Evolutionary conservation across 495 filamentous ascomycete species (phyloP), one percentile per base, ranked within the genome.

Genomic region (Lineolata rhizophorae): DNA sequence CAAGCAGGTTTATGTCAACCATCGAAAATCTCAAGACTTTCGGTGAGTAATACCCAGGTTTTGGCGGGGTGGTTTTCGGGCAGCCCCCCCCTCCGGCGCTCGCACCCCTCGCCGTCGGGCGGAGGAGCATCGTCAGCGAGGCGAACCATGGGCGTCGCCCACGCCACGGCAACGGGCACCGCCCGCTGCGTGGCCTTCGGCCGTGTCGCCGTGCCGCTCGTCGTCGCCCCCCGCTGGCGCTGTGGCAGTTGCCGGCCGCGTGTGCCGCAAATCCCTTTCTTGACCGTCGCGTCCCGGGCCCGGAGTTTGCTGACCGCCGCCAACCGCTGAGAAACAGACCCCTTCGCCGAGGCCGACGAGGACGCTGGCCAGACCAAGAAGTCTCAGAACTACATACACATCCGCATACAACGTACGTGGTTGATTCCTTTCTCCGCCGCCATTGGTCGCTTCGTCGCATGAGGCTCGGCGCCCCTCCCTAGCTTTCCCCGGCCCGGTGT

Each of bases 1-100:
- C n/a, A n/a, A n/a, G n/a, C n/a, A n/a, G n/a, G 77, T 92, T 90
- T 91, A 94, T 92, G 84, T 91, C 83, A n/a, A n/a, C n/a, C 74
- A 93, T 93, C 81, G 78, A 93, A 87, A 94, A 95, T 70, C 80
- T 94, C 62, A 92, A 91, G 72, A 76, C 81, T 71, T 87, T 85
- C 76, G 87, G 84, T 93, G 57, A 60, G 83, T n/a, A n/a, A n/a
- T n/a, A n/a, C n/a, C n/a, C n/a, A n/a, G n/a, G n/a, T n/a, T n/a
- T n/a, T n/a, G n/a, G n/a, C n/a, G n/a, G n/a, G n/a, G n/a, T n/a
- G n/a, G n/a, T n/a, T n/a, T 67, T 34, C 34, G 34, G 43, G 41
- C 41, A 45, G 51, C 53, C 42, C 45, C 47, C 38, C 41, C 43
- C 39, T 37, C 46, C 35, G 22, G 8, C 12, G 8, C 45, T 38